Percentiles rank a stretch among this genome's conserved stretches.
Conservation (phyloP, 441 rosid genomes). For the Populus trichocarpa region DNA sequence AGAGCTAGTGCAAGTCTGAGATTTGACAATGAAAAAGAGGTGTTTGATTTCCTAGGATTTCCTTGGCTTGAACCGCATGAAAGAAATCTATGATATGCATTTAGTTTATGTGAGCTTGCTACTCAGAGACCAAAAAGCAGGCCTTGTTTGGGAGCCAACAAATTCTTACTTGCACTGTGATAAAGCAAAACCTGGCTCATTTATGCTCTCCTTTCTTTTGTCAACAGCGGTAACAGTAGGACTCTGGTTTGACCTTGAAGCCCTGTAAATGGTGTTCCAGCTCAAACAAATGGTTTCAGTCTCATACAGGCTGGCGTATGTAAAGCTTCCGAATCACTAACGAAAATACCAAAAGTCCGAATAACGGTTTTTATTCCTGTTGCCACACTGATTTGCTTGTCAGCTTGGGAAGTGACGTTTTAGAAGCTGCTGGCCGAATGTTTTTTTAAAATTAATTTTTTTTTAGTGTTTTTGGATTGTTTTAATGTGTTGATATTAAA, state of each 20-base stretch:
- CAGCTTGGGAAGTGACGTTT: background rate
- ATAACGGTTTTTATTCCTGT: background rate
- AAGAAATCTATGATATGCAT: conserved; percentile 57
- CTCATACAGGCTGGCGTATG: background rate
- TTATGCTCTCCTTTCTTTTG: background rate
- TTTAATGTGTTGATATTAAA: too few relatives aligned
- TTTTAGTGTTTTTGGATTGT: too few relatives aligned
- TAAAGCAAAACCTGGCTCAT: background rate
- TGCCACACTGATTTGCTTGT: background rate
- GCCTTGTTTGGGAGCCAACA: conserved; percentile 2
- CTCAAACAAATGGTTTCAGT: background rate
- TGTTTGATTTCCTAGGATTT: conserved; percentile 78
- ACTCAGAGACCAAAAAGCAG: background rate
- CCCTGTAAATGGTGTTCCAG: background rate
- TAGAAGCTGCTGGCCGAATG: too few relatives aligned
- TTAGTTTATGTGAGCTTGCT: background rate
- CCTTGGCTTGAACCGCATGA: conserved; percentile 80
- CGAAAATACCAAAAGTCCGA: background rate
- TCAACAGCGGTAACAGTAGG: background rate
- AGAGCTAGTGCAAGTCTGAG: conserved; percentile 60
- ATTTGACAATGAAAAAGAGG: conserved; percentile 63
- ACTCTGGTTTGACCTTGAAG: background rate
- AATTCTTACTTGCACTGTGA: background rate
- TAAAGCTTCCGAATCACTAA: background rate
- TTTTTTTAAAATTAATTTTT: too few relatives aligned